A percentile compares a stretch with the other conserved stretches of the same genome.
These are phyloP conservation scores for Geotrichum carabidarum DNA, from an alignment of 1,139 yeast genomes.

Conservation along the genomic window DNA sequence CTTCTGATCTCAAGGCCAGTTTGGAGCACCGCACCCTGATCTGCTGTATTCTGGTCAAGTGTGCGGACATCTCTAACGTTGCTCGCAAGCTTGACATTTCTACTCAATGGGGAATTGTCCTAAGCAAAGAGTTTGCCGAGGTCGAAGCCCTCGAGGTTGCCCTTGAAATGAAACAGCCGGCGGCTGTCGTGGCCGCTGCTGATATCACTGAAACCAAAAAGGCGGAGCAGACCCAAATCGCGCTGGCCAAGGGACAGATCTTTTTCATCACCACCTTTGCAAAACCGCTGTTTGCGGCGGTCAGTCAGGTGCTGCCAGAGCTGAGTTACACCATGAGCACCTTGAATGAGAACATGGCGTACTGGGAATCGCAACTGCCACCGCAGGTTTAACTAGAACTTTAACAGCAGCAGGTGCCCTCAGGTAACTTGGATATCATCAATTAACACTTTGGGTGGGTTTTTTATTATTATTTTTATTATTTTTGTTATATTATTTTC, in stretches of 20 bases:
- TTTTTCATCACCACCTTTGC: slow-evolving; percentile 84
- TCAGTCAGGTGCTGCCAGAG: slow-evolving; percentile 44
- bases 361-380: slow-evolving; percentile 36
- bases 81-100: slow-evolving; percentile 73
- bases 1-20: not conserved
- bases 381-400: no score
- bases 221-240: no score
- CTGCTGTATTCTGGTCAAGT: slow-evolving; percentile 69
- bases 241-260: slow-evolving; percentile 68
- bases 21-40: slow-evolving; percentile 38
- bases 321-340: slow-evolving; percentile 40
- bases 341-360: slow-evolving; percentile 44
- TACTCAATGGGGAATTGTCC: slow-evolving; percentile 78
- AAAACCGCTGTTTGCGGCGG: slow-evolving; percentile 61
- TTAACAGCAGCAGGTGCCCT: no score
- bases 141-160: slow-evolving; percentile 50
- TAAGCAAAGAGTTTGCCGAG: slow-evolving; percentile 72
- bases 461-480: not conserved
- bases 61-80: slow-evolving; percentile 92
- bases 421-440: not conserved
- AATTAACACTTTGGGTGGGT: not conserved
- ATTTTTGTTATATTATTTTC: not conserved
- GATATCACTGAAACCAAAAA: not conserved
- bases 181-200: slow-evolving; percentile 28
- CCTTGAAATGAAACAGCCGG: slow-evolving; percentile 29